Conservation (phyloP, 2,329 filamentous ascomycete species). For the Ceratocystis lukuohia region DNA sequence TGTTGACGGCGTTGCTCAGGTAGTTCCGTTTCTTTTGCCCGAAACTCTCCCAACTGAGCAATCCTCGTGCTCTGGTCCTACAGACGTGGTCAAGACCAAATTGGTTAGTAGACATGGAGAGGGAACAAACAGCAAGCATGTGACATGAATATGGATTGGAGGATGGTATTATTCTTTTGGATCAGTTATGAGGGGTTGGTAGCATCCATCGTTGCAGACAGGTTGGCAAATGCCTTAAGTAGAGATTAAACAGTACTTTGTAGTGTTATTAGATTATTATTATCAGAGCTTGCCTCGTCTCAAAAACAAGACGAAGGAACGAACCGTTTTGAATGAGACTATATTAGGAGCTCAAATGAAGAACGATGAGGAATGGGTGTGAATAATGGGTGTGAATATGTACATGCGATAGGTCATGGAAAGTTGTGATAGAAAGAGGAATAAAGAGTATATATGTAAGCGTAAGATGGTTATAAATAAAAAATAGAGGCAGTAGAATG, state of each 20-base stretch:
- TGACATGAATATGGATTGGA: background rate
- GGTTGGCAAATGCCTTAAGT: background rate
- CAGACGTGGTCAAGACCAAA: background rate
- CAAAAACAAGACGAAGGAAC: background rate
- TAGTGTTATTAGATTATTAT: slow-evolving; percentile 1
- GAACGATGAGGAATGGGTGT: background rate
- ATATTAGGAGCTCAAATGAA: background rate
- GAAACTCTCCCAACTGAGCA: background rate
- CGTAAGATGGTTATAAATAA: background rate
- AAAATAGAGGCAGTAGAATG: background rate
- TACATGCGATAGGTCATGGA: background rate
- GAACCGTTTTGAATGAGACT: background rate
- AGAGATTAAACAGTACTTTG: background rate
- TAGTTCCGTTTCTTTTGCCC: background rate
- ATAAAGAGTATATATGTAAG: background rate
- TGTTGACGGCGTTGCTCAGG: slow-evolving; percentile 4
- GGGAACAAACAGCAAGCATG: background rate
- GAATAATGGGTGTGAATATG: background rate
- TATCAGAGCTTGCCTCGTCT: background rate
- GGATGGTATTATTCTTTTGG: background rate
- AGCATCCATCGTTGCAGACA: background rate
- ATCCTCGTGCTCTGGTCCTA: background rate
- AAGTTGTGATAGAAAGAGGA: background rate
- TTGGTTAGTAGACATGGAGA: background rate
- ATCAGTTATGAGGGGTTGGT: background rate